A percentile compares a stretch with the other conserved stretches of the same genome.
Conservation (phyloP, 1,284 basidiomycete species). For the Pulveroboletus sp. region DNA sequence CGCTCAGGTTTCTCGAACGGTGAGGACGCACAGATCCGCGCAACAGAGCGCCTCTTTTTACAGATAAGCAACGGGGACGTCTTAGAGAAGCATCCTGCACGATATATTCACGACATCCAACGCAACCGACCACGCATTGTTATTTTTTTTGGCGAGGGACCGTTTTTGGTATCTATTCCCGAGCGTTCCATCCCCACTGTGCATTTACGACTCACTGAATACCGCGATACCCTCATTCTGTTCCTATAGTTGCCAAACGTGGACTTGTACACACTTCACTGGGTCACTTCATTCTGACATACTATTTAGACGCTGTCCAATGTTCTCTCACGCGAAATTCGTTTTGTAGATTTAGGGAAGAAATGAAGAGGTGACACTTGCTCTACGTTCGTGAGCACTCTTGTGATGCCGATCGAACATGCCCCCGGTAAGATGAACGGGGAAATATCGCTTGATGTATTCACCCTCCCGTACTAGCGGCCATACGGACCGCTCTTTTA, state of each 20-base stretch:
- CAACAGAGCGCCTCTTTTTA: conserved; percentile 8
- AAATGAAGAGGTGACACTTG: neutral
- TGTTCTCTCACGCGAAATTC: conserved; percentile 19
- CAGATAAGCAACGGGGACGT: conserved; percentile 16
- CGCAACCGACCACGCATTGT: conserved; percentile 18
- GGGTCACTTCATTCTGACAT: conserved; percentile 20
- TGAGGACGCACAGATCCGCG: conserved; percentile 25
- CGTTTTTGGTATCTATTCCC: conserved; percentile 34
- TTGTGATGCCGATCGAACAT: conserved; percentile 2
- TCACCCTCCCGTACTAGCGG: neutral
- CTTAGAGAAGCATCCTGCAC: conserved; percentile 21
- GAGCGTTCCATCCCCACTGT: conserved; percentile 33
- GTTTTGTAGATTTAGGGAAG: conserved; percentile 29
- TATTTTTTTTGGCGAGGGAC: conserved; percentile 21
- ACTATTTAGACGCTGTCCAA: conserved; percentile 22
- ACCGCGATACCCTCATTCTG: conserved; percentile 37
- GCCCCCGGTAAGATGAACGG: conserved; percentile 6
- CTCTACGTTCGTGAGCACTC: neutral
- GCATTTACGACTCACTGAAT: conserved; percentile 36
- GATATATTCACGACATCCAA: conserved; percentile 34
- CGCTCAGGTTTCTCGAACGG: conserved; percentile 28
- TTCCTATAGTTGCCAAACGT: conserved; percentile 31
- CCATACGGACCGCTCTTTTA: neutral
- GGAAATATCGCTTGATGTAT: conserved; percentile 13
- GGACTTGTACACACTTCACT: conserved; percentile 32